Evolutionary conservation across 306 rosid genomes (phyloP), one percentile per base, ranked within the genome.

Genomic region (Mimosa pudica): DNA sequence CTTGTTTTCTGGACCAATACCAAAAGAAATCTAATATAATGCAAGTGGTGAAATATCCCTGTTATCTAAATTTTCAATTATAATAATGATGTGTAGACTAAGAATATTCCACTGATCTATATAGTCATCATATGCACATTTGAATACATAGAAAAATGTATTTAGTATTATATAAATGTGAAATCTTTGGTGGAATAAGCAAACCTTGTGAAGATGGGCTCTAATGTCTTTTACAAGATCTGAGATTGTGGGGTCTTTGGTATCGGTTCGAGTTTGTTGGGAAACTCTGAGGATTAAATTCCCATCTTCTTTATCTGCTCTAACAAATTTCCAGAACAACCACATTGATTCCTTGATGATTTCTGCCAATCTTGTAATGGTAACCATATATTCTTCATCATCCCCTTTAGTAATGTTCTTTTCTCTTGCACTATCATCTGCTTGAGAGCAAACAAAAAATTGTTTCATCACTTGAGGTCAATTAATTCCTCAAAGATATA

Each of bases 321-420:
- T 77, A 30, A 91, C 77, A 87, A 95, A 92, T 75, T 79, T 88
- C 89, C 92, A 84, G 70, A 88, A 91, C 66, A 90, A 76, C 55
- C 84, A 36, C 97, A 91, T 86, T 1, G 98, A 88, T 84, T 91
- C 94, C 73, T 89, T 86, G 2, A 95, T 80, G 68, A 86, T 87
- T 41, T 87, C 85, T 60, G 58, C 88, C 64, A 92, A 61, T 75
- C 42, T 83, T 32, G 80, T 83, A 69, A 86, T 84, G 30, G 61
- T 70, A 69, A 87, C 83, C 51, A 81, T 49, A 82, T 84, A 62
- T 68, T 84, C 89, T 70, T 85, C 89, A 35, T 82, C 85, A 57
- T 85, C 83, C 20, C 65, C 87, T 74, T 83, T 82, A 47, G 30
- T 48, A 9, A 17, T 77, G 52, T 61, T 80, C 79, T 66, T 85